Evolutionary conservation across 2,329 filamentous ascomycete species (phyloP).

Genomic region (Microthyrium microscopicum): DNA sequence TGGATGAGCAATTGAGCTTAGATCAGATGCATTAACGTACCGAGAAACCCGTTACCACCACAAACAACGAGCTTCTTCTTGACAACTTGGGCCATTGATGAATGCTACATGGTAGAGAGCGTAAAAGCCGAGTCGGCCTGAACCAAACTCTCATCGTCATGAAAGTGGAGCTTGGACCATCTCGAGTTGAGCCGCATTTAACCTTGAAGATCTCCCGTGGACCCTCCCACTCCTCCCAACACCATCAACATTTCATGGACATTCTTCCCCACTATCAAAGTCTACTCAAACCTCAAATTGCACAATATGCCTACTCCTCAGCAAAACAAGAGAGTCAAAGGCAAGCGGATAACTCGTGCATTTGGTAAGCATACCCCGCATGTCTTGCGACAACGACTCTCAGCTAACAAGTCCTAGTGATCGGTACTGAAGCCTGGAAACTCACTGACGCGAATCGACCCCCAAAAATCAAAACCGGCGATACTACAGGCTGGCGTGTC

Average conservation of each 20-base stretch:
- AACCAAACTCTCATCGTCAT: no score
- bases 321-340: constrained; percentile 36
- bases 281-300: no score
- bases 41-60: constrained; percentile 85
- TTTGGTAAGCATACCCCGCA: constrained; percentile 15
- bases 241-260: neutral
- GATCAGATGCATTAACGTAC: constrained; percentile 23
- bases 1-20: neutral
- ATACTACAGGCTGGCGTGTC: constrained; percentile 93
- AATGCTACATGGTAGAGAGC: neutral
- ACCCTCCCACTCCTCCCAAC: neutral
- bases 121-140: neutral
- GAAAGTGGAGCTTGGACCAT: no score
- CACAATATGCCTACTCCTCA: constrained; percentile 34
- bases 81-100: constrained; percentile 34
- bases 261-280: neutral
- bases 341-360: constrained; percentile 23
- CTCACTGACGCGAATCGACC: constrained; percentile 50
- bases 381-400: constrained; percentile 10
- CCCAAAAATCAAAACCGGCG: constrained; percentile 61
- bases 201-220: constrained; percentile 1
- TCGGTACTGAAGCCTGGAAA: constrained; percentile 31
- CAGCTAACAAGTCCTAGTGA: constrained; percentile 23
- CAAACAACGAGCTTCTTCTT: constrained; percentile 76
- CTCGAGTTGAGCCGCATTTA: neutral